phyloP scores from a whole-genome alignment of 306 rosid species.

The Castanea sativa region DNA sequence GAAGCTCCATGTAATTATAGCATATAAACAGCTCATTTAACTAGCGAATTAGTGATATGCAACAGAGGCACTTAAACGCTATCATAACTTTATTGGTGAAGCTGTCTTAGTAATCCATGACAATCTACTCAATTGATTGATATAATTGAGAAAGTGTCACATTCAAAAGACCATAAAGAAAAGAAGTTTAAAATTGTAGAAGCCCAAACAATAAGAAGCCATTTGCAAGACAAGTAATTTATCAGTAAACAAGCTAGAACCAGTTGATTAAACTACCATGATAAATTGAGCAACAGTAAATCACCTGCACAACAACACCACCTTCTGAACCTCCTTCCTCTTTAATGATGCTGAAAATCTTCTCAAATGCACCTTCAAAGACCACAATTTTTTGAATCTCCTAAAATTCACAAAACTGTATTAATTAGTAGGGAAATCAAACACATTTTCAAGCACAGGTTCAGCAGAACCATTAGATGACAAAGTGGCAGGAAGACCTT shows the following conservation, averaged over 20 bases:
- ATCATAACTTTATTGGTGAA: not conserved
- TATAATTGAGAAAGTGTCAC: no score
- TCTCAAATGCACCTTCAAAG: conserved; percentile 96
- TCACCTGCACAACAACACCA: conserved; percentile 97
- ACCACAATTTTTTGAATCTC: conserved; percentile 97
- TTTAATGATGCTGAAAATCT: conserved; percentile 81
- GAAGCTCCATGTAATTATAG: not conserved
- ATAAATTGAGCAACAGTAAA: conserved; percentile 16
- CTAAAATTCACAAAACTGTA: conserved; percentile 46
- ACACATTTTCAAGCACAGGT: not conserved
- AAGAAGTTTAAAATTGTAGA: conserved; percentile 8
- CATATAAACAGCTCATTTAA: not conserved
- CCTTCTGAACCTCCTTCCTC: conserved; percentile 98
- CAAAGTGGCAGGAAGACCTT: conserved; percentile 23
- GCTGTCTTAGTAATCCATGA: not conserved
- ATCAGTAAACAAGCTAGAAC: conserved; percentile 1
- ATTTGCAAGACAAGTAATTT: not conserved
- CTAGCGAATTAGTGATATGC: not conserved
- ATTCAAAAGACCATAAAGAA: not conserved
- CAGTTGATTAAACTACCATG: conserved; percentile 12
- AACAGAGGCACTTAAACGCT: conserved; percentile 14
- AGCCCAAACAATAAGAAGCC: not conserved
- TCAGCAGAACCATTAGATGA: not conserved
- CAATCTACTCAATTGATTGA: not conserved
- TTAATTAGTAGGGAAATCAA: conserved; percentile 11